A percentile compares a stretch with the other conserved stretches of the same genome.
Evolutionary conservation across 306 rosid species (phyloP).

Genomic region (Vigna trinervia): DNA sequence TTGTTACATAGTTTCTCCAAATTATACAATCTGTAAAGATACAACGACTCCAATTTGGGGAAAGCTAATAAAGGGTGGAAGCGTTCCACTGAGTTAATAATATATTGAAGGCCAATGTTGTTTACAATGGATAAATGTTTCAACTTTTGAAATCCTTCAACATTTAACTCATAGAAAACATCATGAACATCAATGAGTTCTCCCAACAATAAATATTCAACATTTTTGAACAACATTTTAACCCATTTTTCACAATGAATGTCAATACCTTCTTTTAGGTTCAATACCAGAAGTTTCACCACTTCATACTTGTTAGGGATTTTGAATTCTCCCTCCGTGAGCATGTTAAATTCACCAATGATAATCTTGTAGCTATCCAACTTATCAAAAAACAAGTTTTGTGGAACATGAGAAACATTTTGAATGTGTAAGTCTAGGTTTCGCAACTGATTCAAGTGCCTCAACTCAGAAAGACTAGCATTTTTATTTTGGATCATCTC

Average conservation of each 20-base stretch:
- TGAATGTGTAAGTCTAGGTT: background rate
- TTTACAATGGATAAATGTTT: constrained; percentile 44
- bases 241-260: constrained; percentile 39
- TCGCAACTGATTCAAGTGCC: no score
- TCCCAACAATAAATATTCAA: constrained; percentile 47
- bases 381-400: constrained; percentile 28
- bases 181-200: constrained; percentile 38
- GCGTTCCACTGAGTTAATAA: constrained; percentile 24
- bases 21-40: constrained; percentile 25
- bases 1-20: constrained; percentile 39
- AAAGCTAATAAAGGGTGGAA: constrained; percentile 5
- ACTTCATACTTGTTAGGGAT: constrained; percentile 31
- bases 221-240: constrained; percentile 45
- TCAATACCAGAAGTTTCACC: constrained; percentile 36
- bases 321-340: background rate
- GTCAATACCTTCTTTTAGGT: constrained; percentile 18
- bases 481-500: no score
- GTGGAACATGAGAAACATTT: background rate
- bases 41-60: constrained; percentile 39
- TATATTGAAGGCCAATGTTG: constrained; percentile 1
- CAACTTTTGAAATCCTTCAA: constrained; percentile 44
- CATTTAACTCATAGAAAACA: constrained; percentile 31
- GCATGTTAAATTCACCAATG: constrained; percentile 46
- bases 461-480: no score
- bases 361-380: constrained; percentile 37